Percentiles rank a stretch among this genome's conserved stretches.
Evolutionary conservation across 768 basidiomycete species (phyloP).

Genomic region (Psilocybe azurescens): DNA sequence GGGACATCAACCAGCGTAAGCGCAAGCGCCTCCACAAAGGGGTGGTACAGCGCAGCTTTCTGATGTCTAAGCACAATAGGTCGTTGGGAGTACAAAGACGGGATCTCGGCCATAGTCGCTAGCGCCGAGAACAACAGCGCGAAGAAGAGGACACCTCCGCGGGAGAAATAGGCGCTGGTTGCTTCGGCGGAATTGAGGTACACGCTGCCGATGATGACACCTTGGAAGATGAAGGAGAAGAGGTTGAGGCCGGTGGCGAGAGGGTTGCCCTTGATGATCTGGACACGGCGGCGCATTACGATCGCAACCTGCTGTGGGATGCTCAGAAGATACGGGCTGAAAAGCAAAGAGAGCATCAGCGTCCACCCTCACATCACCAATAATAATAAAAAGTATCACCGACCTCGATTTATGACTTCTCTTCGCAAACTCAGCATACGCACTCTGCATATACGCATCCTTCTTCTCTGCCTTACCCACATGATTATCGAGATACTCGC

Average conservation of each 20-base stretch:
- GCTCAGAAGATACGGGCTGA: constrained; percentile 50
- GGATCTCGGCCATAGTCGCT: constrained; percentile 67
- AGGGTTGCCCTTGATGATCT: constrained; percentile 48
- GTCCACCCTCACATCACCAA: background rate
- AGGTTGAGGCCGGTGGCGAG: constrained; percentile 39
- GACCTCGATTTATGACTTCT: constrained; percentile 42
- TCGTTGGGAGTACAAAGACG: constrained; percentile 61
- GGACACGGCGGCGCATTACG: constrained; percentile 48
- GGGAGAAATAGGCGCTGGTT: constrained; percentile 72
- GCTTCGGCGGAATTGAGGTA: constrained; percentile 61
- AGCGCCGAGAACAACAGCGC: constrained; percentile 64
- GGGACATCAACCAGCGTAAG: constrained; percentile 67
- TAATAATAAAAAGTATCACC: background rate
- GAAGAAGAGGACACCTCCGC: constrained; percentile 81
- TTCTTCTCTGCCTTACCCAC: constrained; percentile 50
- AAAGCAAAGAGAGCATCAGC: background rate
- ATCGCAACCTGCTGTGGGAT: constrained; percentile 48
- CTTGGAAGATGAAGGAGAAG: constrained; percentile 54
- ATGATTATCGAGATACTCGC: constrained; percentile 46
- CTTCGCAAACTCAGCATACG: constrained; percentile 54
- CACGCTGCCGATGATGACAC: constrained; percentile 62
- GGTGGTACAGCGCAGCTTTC: constrained; percentile 61
- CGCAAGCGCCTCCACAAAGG: constrained; percentile 46
- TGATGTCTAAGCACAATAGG: constrained; percentile 64
- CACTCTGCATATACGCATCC: constrained; percentile 52